Evolutionary conservation across 306 rosid species (phyloP).

Genomic region (Hippophae tibetana): DNA sequence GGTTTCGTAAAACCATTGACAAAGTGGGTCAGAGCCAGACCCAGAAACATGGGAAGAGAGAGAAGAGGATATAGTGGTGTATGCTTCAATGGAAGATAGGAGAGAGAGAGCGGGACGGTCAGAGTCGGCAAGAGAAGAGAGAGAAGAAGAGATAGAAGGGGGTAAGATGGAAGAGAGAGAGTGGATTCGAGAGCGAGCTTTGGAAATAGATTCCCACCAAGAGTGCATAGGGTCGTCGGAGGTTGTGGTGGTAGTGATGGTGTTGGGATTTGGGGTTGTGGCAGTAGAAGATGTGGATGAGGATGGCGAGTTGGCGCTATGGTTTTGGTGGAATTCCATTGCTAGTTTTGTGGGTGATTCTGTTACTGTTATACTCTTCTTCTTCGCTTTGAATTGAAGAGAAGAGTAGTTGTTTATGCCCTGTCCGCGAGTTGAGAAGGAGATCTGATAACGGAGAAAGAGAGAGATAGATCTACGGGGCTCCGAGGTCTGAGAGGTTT

Average conservation of each 20-base stretch:
- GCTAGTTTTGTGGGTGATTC: neutral
- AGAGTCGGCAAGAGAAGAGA: constrained; percentile 76
- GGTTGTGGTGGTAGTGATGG: constrained; percentile 12
- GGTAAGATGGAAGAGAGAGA: constrained; percentile 53
- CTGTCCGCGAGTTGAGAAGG: too few relatives aligned
- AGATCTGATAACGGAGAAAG: too few relatives aligned
- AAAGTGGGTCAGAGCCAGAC: constrained; percentile 78
- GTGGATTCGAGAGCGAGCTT: constrained; percentile 84
- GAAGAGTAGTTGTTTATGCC: too few relatives aligned
- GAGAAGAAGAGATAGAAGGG: constrained; percentile 25
- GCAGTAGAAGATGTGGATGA: constrained; percentile 15
- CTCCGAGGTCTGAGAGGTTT: too few relatives aligned
- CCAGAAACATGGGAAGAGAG: constrained; percentile 48
- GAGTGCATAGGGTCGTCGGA: constrained; percentile 74
- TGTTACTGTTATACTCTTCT: too few relatives aligned
- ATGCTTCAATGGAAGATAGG: constrained; percentile 61
- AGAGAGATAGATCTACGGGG: too few relatives aligned
- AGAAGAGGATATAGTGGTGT: constrained; percentile 41
- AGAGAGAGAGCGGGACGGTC: constrained; percentile 97
- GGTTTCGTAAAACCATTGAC: constrained; percentile 97
- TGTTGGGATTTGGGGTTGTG: constrained; percentile 13
- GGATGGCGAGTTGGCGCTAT: constrained; percentile 25
- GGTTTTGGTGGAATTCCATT: constrained; percentile 48
- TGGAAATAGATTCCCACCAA: constrained; percentile 95
- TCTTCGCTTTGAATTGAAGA: too few relatives aligned